Base-by-base conservation (phyloP, 768 basidiomycete genomes). In the Lactarius indigo region DNA sequence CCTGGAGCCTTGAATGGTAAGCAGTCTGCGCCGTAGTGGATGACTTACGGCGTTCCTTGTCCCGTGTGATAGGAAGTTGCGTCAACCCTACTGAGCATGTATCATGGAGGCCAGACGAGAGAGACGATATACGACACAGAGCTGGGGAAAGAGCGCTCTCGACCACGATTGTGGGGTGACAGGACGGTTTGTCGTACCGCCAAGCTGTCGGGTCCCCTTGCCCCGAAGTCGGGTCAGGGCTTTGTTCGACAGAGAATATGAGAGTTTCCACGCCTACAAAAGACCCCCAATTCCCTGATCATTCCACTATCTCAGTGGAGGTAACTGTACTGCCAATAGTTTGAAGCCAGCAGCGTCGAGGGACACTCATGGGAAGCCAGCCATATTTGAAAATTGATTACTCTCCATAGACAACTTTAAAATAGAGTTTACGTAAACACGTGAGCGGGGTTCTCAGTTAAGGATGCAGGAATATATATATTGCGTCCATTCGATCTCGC, bases 381-480 rank as follows among this genome's bases (percentile, higher is more conserved):
- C 50, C 50, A 52, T 7, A 37, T 28, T 26, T 30, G 39, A 66
- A 39, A 50, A 59, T 64, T 47, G 12, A 15, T 33, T 39, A 63
- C 8, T 35, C 59, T 33, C 20, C 54, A 44, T 37, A 37, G 28
- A 3, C 41, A 59, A 68, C 66, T 59, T 39, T 64, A 68, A 66
- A 64, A 47, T 64, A 59, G 66, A 41, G 42, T 60, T 68, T 55
- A 63, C 50, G 33, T 64, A 59, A 63, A 41, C 61, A 63, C 65
- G 65, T 66, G 65, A 62, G 31, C 60, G 2, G 31, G 1, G 18
- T 30, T 23, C 17, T 47, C 20, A 17, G 28, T 12, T 13, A 33
- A 28, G 41, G 26, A 55, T 35, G 28, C n/a, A 50, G 58, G 35
- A 50, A 59, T 13, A 20, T 23, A 39, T 26, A 58, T 54, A 31